phyloP scores from a whole-genome alignment of 169 alveolate genomes.

The Plasmodium billcollinsi region DNA sequence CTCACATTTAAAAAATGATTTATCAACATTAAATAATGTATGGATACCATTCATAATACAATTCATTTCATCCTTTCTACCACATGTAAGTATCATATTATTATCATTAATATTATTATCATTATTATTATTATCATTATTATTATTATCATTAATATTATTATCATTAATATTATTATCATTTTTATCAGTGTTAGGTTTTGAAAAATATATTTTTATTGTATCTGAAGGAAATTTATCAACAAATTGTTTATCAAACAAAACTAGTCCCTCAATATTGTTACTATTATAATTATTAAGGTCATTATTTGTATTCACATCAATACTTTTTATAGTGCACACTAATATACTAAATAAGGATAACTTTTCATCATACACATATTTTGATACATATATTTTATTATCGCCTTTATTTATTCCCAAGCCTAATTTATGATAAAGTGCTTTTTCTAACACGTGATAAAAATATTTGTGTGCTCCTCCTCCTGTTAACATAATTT shows the following conservation, averaged over 20 bases:
- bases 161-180: neutral
- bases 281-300: too few species aligned
- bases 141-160: neutral
- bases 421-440: neutral
- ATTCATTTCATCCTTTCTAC: constrained; percentile 91
- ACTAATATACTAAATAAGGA: neutral
- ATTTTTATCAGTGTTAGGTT: neutral
- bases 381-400: constrained; percentile 16
- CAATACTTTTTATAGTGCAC: neutral
- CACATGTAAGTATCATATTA: constrained; percentile 80
- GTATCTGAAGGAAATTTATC: neutral
- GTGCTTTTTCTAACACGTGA: constrained; percentile 8
- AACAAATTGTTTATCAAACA: constrained; percentile 1
- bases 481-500: constrained; percentile 54
- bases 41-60: constrained; percentile 88
- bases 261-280: too few species aligned
- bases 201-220: neutral
- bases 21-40: constrained; percentile 81
- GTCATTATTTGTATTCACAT: constrained; percentile 22
- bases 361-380: neutral
- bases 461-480: constrained; percentile 43
- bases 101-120: constrained; percentile 59
- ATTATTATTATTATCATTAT: neutral
- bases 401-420: neutral
- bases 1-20: constrained; percentile 85